Percentiles rank a stretch among this genome's conserved stretches.
Evolutionary conservation across 2,329 filamentous ascomycete genomes (phyloP).

Genomic region (Talaromyces verruculosus): DNA sequence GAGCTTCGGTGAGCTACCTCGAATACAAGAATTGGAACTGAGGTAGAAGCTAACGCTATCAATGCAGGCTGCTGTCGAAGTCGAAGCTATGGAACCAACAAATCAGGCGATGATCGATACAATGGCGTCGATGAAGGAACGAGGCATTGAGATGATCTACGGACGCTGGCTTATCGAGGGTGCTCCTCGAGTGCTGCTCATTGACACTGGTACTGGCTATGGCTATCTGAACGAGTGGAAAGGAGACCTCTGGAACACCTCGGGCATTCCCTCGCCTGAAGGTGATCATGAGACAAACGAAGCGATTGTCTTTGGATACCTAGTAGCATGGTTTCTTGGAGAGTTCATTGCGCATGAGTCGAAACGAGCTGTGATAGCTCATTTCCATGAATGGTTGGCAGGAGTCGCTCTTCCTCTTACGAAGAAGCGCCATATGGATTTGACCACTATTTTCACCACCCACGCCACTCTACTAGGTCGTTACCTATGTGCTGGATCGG

Average conservation of each 20-base stretch:
- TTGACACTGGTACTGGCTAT: conserved; percentile 93
- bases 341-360: conserved; percentile 97
- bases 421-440: conserved; percentile 91
- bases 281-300: conserved; percentile 95
- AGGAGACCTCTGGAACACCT: conserved; percentile 86
- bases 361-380: conserved; percentile 86
- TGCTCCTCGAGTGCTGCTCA: conserved; percentile 86
- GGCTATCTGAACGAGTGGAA: conserved; percentile 95
- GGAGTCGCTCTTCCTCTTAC: conserved; percentile 88
- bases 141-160: conserved; percentile 86
- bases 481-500: conserved; percentile 94
- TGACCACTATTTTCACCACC: conserved; percentile 98
- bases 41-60: background rate
- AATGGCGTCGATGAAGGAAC: conserved; percentile 88
- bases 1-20: conserved; percentile 68
- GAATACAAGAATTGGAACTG: background rate
- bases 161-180: conserved; percentile 98
- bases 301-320: conserved; percentile 93
- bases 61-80: conserved; percentile 85
- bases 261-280: conserved; percentile 89
- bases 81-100: conserved; percentile 85
- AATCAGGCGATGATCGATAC: conserved; percentile 76
- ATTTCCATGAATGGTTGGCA: conserved; percentile 98
- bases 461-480: conserved; percentile 93
- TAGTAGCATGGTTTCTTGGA: conserved; percentile 96